Evolutionary conservation across 306 rosid species (phyloP), one percentile per base, ranked within the genome.

Genomic region (Boehmeria nivea): DNA sequence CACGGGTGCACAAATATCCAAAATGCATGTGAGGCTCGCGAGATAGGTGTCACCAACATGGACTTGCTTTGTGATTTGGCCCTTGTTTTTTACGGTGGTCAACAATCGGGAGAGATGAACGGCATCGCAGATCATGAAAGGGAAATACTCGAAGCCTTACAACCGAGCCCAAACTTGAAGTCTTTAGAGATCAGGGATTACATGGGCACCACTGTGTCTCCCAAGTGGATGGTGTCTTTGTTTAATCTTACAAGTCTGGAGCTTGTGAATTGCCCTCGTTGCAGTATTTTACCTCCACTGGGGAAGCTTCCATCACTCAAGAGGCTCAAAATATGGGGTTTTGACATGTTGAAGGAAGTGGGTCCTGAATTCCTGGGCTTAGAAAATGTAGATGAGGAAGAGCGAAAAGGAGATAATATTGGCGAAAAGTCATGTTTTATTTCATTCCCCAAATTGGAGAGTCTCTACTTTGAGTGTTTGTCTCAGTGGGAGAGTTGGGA

Each of bases 331-430:
- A 47, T 60, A 17, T 2, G 13, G 8, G 4, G 1, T 2, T 17
- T 44, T 22, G 0, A 13, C 4, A 46, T 17, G 8, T 14, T 60
- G 33, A 13, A 46, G 4, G 26, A n/a, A 43, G 43, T 60, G 17
- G 65, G 65, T 15, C 2, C 2, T 17, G 65, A 60, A 23, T 60
- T 60, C 8, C 18, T 60, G 43, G 65, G 65, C 23, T 43, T 60
- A 11, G 28, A 23, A 48, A 12, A 21, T 13, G 31, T n/a, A n/a
- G n/a, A 48, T 10, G n/a, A 12, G 2, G 0, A 22, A 8, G 31
- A 9, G 8, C 12, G 22, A 16, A 48, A 25, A 11, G 6, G 27
- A 7, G 45, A 24, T n/a, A n/a, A n/a, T 7, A 17, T 2, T 12
- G 18, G 17, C 8, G 18, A 18, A 1, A 37, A 12, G 5, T 38